Evolutionary conservation across 169 alveolate species (phyloP).

Genomic region (Plasmodium reichenowi): DNA sequence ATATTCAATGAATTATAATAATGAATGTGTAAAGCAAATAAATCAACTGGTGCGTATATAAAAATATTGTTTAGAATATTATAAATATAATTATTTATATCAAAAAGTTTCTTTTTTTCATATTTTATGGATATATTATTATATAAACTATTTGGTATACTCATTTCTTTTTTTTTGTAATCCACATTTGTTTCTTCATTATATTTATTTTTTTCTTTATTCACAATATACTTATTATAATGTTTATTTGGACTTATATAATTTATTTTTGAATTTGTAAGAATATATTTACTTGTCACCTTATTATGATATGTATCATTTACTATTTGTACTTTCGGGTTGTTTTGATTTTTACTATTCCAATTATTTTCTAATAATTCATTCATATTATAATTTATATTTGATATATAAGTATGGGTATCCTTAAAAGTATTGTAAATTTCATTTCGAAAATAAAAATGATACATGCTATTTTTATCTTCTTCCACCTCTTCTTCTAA

Average conservation of each 20-base stretch:
- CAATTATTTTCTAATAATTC: too few relatives aligned
- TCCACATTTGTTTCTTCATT: too few relatives aligned
- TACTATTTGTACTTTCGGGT: too few relatives aligned
- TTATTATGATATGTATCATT: too few relatives aligned
- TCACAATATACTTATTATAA: not conserved
- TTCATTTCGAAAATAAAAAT: constrained; percentile 12
- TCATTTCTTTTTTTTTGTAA: too few relatives aligned
- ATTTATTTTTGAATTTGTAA: constrained; percentile 12
- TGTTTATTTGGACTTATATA: constrained; percentile 2
- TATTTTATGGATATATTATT: not conserved
- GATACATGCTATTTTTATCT: constrained; percentile 14
- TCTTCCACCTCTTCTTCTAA: not conserved
- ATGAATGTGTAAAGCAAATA: constrained; percentile 47
- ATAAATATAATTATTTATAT: constrained; percentile 41
- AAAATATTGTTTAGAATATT: constrained; percentile 25
- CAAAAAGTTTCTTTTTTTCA: constrained; percentile 13
- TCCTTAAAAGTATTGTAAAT: not conserved
- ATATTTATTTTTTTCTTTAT: not conserved
- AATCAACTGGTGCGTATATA: constrained; percentile 59
- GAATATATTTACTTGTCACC: constrained; percentile 6
- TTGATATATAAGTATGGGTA: too few relatives aligned
- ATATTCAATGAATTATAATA: constrained; percentile 34
- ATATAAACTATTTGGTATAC: not conserved
- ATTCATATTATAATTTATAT: too few relatives aligned
- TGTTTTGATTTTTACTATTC: too few relatives aligned